Conservation (phyloP, 1,139 yeast genomes). For the Candida albicans region DNA sequence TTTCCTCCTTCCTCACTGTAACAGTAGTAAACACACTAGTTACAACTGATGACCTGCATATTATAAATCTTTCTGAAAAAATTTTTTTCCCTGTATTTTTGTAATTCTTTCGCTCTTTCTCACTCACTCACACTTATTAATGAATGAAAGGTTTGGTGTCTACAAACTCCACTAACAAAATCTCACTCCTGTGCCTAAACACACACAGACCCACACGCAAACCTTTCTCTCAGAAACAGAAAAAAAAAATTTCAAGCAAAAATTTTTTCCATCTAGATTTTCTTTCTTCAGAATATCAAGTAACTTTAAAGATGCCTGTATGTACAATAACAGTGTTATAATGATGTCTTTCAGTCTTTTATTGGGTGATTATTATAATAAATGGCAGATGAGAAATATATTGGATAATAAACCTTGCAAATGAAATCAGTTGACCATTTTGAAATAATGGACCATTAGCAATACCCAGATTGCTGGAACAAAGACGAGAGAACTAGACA, state of each 20-base stretch:
- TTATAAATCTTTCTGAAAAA: neutral
- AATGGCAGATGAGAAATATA: no score
- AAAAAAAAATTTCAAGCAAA: conserved; percentile 8
- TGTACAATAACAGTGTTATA: conserved; percentile 18
- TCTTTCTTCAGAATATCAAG: conserved; percentile 12
- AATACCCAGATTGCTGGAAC: no score
- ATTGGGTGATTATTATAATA: neutral
- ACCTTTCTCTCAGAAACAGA: neutral
- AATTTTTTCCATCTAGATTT: conserved; percentile 6
- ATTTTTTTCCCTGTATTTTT: neutral
- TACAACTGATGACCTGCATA: conserved; percentile 3
- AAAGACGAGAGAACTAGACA: neutral
- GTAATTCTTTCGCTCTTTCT: no score
- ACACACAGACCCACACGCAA: neutral
- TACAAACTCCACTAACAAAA: neutral
- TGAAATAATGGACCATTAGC: neutral
- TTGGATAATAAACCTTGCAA: neutral
- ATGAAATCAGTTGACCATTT: neutral
- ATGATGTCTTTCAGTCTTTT: neutral
- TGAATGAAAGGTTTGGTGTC: no score
- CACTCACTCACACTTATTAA: no score
- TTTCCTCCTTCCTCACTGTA: neutral
- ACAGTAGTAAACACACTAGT: neutral
- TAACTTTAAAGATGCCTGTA: conserved; percentile 35
- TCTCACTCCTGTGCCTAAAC: neutral